Conservation (phyloP, 2,329 filamentous ascomycete genomes). For the Xylogone sp. region DNA sequence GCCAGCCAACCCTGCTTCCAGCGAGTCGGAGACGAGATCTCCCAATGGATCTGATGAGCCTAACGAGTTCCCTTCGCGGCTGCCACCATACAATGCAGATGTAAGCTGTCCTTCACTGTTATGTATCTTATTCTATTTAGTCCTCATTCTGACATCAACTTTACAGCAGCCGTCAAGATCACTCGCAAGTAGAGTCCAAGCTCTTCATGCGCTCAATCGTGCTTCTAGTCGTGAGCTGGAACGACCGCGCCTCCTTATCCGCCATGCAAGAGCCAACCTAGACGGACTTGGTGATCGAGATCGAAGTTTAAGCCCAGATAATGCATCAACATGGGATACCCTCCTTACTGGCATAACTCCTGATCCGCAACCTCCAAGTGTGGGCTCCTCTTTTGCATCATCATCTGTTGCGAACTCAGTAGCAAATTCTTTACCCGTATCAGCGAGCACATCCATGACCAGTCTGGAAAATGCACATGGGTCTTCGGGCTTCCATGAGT, state of each 20-base stretch:
- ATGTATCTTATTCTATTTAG: background rate
- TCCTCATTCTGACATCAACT: background rate
- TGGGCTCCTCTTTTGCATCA: constrained; percentile 69
- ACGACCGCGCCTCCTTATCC: constrained; percentile 7
- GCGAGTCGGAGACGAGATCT: background rate
- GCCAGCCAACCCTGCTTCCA: background rate
- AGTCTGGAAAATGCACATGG: constrained; percentile 16
- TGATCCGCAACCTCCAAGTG: constrained; percentile 75
- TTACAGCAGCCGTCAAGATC: constrained; percentile 3
- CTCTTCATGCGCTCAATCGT: constrained; percentile 13
- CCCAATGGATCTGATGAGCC: background rate
- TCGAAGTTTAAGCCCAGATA: constrained; percentile 71
- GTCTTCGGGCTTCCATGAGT: constrained; percentile 16
- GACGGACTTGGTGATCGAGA: constrained; percentile 83
- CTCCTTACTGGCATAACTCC: constrained; percentile 77
- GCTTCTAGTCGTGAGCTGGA: constrained; percentile 8
- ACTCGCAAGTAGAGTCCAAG: constrained; percentile 12
- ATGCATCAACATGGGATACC: constrained; percentile 69
- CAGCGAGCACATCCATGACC: constrained; percentile 24
- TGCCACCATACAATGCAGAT: background rate
- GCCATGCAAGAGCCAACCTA: constrained; percentile 28
- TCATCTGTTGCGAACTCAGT: constrained; percentile 22
- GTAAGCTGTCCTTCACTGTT: background rate
- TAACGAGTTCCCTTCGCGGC: background rate
- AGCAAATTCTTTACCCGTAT: constrained; percentile 17